Base-by-base conservation (phyloP, 257 asterid genomes). In the Plantago ovata region DNA sequence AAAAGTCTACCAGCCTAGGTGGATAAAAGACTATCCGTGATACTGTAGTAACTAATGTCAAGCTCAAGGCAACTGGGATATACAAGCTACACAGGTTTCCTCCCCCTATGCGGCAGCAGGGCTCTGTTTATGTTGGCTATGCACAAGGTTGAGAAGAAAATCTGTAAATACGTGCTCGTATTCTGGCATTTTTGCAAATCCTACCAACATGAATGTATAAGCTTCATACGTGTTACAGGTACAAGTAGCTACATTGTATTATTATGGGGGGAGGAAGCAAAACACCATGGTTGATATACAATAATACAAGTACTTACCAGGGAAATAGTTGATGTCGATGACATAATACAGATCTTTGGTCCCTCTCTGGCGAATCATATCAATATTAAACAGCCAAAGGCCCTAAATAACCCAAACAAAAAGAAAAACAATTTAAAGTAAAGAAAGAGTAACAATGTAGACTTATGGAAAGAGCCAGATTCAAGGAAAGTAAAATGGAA, bases 241-340 rank as follows among this genome's bases (percentile, higher is more conserved):
- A 6, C 36, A 28, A 28, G 36, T 24, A 24, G 32, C 36, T 8
- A 28, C 36, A 28, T 28, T 6, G 7, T 8, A 6, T 28, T 28
- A 28, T 28, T 28, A 8, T 28, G 28, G 13, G 18, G 33, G 38
- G 33, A 20, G 43, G n/a, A 28, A 13, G 5, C 58, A 38, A 40
- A 60, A 8, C 43, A 24, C 44, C 40, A 38, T 2, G 45, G 24
- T 6, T 3, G 36, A 57, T 23, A 56, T 42, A 41, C 13, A 38
- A 41, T 33, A 12, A 56, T 16, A 12, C 49, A 11, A 54, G 54
- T 9, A 68, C 82, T 76, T 59, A 89, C 97, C 95, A 22, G 94
- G 95, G 64, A 90, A 90, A 73, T 90, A 90, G 79, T 90, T 90
- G 74, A 90, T 87, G 72, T 90, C 98, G 53, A 90, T 83, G 64